Evolutionary conservation across 2,329 filamentous ascomycete species (phyloP), one percentile per base, ranked within the genome.

Genomic region (Lasiodiplodia sp.): DNA sequence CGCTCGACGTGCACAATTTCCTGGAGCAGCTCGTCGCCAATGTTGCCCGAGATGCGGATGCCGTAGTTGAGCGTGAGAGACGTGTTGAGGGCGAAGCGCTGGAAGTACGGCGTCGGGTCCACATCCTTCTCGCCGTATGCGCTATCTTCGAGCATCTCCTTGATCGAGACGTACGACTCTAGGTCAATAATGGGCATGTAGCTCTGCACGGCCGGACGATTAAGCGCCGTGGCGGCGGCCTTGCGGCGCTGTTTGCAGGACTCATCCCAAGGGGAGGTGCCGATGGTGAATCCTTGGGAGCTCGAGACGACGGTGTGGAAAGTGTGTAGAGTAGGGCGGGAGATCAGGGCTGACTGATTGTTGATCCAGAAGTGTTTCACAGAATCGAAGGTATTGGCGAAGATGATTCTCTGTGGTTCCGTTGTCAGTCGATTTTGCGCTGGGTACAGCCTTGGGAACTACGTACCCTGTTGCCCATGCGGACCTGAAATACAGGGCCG

Each of bases 121-220:
- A 95, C 82, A 57, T 93, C 89, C 2, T 83, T 73, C 0, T 83
- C 81, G 1, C 91, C 92, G 12, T 85, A 82, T 49, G 87, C 82
- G 72, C 87, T 88, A 73, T 93, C 89, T 1, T 85, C 78, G 40
- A 92, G 82, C 51, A 95, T 84, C 73, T 95, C 91, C 71, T 88
- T 89, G 79, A 95, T 90, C 67, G 89, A 92, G 16, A 87, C 86
- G 16, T 85, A 89, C 34, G 89, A 88, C 77, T 95, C 92, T 31
- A 94, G 87, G 72, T 95, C 92, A 63, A 95, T 89, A 72, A 94
- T 92, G 0, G 92, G 92, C 87, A 94, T 91, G 77, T 95, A 95
- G 0, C 89, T 89, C 74, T 93, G 90, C 1, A 92, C 87, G 0
- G 92, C 89, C 0, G 92, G 91, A 0, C 90, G 86, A 77, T 94